Base-by-base conservation (phyloP, 2,329 filamentous ascomycete species). In the Claviceps spartinae region DNA sequence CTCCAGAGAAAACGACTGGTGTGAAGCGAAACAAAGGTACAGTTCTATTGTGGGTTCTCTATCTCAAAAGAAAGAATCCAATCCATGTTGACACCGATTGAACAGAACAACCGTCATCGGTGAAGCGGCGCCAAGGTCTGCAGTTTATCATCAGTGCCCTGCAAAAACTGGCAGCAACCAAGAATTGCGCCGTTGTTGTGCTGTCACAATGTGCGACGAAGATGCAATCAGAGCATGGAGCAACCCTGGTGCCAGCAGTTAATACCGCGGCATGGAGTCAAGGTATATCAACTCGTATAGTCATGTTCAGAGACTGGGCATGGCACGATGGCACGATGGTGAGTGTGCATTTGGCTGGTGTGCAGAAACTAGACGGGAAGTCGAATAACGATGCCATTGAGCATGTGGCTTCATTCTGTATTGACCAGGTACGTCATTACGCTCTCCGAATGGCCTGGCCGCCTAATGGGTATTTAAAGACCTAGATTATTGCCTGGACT, bases 121-220 rank as follows among this genome's bases (percentile, higher is more conserved):
- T 67, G 9, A 74, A 72, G 57, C 68, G 76, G 40, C 63, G 74
- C 13, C 77, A 76, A 61, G 73, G 72, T 51, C 67, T 83, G 6
- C 78, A 82, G 59, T 74, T 72, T 53, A 74, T 95, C 30, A 79
- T 88, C 54, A 82, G 78, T 53, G 79, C 83, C 4, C 69, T 96
- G 11, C 79, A 84, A 55, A 90, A 84, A 60, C 75, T 95, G 11
- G 88, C 90, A 4, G 81, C 84, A 11, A 78, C 83, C 34, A 78
- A 80, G 56, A 78, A 86, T 60, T 74, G 90, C 50, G 85, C 88
- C 24, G 73, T 95, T 43, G 72, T 95, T 2, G 65, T 93, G 20
- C 75, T 89, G 48, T 88, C 83, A 40, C 89, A 94, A 63, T 88
- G 85, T 54, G 85, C 83, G 43, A 94, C 88, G n/a, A 85, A 83